A percentile compares a stretch with the other conserved stretches of the same genome.
Conservation (phyloP, 2,329 filamentous ascomycete species). For the Xylariaceae sp. region DNA sequence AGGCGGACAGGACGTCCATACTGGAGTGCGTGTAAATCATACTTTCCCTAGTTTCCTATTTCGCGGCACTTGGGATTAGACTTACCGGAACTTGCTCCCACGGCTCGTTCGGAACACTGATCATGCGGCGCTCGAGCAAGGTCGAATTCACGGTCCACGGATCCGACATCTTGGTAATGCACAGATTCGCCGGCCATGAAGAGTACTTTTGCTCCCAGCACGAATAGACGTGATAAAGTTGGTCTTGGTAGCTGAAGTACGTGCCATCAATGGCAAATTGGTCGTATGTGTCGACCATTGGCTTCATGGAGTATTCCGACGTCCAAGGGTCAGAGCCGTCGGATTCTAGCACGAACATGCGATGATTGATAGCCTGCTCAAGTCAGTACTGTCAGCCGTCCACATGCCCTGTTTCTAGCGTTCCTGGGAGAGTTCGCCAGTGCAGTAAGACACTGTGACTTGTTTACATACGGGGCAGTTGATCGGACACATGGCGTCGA, state of each 20-base stretch:
- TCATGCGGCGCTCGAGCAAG: slow-evolving; percentile 27
- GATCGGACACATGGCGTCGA: slow-evolving; percentile 30
- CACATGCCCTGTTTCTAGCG: background rate
- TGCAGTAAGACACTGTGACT: too few species aligned
- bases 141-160: slow-evolving; percentile 30
- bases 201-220: slow-evolving; percentile 32
- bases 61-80: too few species aligned
- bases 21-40: slow-evolving; percentile 1
- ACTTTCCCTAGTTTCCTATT: background rate
- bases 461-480: slow-evolving; percentile 26
- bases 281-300: slow-evolving; percentile 31
- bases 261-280: slow-evolving; percentile 34
- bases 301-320: slow-evolving; percentile 27
- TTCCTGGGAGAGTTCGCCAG: background rate
- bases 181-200: slow-evolving; percentile 32
- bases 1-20: slow-evolving; percentile 30
- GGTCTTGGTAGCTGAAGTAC: slow-evolving; percentile 26
- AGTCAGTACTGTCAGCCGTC: slow-evolving; percentile 1
- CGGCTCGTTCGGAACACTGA: slow-evolving; percentile 29
- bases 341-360: slow-evolving; percentile 32
- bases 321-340: slow-evolving; percentile 29
- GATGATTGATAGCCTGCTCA: slow-evolving; percentile 29
- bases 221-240: slow-evolving; percentile 32
- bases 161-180: slow-evolving; percentile 31
- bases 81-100: slow-evolving; percentile 31